These are phyloP conservation scores for Russula sp. DNA, from an alignment of 768 basidiomycete genomes.

Conservation along the genomic window DNA sequence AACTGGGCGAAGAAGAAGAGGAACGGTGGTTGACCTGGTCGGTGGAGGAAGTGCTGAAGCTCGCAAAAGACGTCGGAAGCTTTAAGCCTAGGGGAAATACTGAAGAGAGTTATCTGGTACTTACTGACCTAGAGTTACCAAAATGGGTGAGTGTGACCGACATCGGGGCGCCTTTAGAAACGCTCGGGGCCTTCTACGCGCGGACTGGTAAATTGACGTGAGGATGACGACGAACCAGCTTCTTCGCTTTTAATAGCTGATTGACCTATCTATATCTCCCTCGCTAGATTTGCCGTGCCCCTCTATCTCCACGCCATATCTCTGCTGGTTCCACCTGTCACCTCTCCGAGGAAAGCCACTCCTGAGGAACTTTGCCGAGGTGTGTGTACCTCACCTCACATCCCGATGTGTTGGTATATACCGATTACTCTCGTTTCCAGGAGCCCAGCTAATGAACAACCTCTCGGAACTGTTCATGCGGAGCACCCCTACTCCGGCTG, in stretches of 20 bases:
- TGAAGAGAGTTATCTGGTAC: constrained; percentile 22
- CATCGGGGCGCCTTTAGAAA: constrained; percentile 62
- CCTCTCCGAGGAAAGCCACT: constrained; percentile 26
- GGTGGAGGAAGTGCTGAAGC: constrained; percentile 38
- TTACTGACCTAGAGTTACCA: constrained; percentile 50
- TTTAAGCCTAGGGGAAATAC: background rate
- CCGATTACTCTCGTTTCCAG: constrained; percentile 25
- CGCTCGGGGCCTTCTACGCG: constrained; percentile 57
- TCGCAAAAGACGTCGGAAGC: constrained; percentile 34
- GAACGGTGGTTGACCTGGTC: constrained; percentile 41
- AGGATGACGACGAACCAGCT: constrained; percentile 24
- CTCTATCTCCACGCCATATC: constrained; percentile 63
- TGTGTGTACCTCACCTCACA: constrained; percentile 27
- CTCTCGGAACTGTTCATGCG: constrained; percentile 40
- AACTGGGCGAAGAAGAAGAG: constrained; percentile 34
- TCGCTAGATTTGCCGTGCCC: constrained; percentile 51
- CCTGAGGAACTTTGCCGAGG: constrained; percentile 57
- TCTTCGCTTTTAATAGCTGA: constrained; percentile 15
- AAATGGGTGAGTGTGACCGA: constrained; percentile 54
- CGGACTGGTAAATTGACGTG: constrained; percentile 51
- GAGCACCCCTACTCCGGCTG: constrained; percentile 33
- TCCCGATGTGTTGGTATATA: background rate
- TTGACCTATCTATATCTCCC: background rate
- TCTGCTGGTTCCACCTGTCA: constrained; percentile 45
- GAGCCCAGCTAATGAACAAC: constrained; percentile 46